These are phyloP conservation scores for Sutorius australiensis DNA, from an alignment of 768 basidiomycete species.

Conservation along the genomic window DNA sequence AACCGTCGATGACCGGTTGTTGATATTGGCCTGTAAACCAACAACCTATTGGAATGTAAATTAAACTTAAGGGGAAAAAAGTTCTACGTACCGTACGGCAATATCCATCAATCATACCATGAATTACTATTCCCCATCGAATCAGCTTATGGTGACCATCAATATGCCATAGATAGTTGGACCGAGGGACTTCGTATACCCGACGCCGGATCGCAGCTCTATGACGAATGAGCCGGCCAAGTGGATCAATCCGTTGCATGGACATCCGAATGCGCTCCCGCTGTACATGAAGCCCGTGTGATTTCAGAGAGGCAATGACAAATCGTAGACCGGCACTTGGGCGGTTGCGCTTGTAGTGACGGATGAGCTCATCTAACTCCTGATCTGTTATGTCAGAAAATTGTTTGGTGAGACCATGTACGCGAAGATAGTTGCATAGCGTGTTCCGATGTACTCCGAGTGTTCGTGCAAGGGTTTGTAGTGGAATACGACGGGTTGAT, in stretches of 20 bases:
- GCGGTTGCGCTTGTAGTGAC: neutral
- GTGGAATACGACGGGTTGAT: neutral
- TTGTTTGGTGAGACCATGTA: no score
- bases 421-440: no score
- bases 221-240: neutral
- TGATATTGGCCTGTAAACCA: conserved; percentile 17
- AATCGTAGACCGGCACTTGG: neutral
- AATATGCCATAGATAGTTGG: conserved; percentile 16
- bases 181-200: neutral
- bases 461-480: neutral
- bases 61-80: no score
- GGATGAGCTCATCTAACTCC: neutral
- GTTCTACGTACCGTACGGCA: conserved; percentile 26
- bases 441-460: neutral
- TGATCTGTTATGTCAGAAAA: neutral
- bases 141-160: conserved; percentile 28
- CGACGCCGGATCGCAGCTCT: no score
- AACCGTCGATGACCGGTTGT: conserved; percentile 27
- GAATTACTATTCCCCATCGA: conserved; percentile 20
- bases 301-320: neutral
- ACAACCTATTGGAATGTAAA: conserved; percentile 20
- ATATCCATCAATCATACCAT: conserved; percentile 26
- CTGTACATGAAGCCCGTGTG: neutral
- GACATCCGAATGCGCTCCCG: neutral
- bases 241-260: neutral